Evolutionary conservation across 257 asterid genomes (phyloP).

Genomic region (Rhazya stricta): DNA sequence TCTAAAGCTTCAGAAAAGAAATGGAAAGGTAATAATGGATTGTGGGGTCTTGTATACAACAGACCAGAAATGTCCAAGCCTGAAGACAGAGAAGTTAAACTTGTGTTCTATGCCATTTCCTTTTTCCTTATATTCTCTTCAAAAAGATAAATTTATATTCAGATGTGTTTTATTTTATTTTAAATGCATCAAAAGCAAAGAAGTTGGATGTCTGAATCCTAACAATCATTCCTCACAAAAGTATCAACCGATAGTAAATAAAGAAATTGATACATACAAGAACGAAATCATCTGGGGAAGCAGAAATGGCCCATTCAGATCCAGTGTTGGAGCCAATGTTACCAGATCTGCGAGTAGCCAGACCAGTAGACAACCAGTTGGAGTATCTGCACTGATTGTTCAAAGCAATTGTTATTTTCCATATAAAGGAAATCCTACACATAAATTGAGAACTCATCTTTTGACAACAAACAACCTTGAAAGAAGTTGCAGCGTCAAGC

Average conservation of each 20-base stretch:
- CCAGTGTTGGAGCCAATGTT: conserved; percentile 49
- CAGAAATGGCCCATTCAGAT: conserved; percentile 84
- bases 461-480: conserved; percentile 55
- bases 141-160: too few relatives aligned
- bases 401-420: neutral
- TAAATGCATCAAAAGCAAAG: neutral
- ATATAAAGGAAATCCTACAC: neutral
- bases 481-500: conserved; percentile 87
- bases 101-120: too few relatives aligned
- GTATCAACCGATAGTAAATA: too few relatives aligned
- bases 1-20: too few relatives aligned
- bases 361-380: conserved; percentile 79
- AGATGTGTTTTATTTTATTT: too few relatives aligned
- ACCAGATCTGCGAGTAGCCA: conserved; percentile 69
- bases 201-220: neutral
- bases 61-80: too few relatives aligned
- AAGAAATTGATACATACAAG: conserved; percentile 45
- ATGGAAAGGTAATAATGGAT: too few relatives aligned
- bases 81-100: too few relatives aligned
- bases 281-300: conserved; percentile 74
- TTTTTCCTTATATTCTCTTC: too few relatives aligned
- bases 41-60: too few relatives aligned
- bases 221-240: neutral
- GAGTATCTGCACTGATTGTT: conserved; percentile 52
- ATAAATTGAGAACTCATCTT: conserved; percentile 3